phyloP scores from a whole-genome alignment of 139 green algal genomes.

The Desmodesmus armatus region DNA sequence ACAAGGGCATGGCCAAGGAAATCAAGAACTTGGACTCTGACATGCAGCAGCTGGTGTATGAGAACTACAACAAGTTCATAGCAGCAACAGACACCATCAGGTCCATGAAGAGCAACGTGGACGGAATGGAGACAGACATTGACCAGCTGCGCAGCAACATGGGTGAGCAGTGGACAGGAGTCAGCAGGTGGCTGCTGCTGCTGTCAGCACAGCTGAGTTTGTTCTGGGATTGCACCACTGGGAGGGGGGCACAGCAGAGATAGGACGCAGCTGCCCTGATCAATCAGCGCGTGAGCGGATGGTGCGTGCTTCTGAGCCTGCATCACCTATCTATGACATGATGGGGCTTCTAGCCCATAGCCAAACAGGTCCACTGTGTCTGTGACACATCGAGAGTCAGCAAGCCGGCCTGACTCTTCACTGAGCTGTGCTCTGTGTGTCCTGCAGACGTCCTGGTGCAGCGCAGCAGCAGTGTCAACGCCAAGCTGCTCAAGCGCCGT shows the following conservation, averaged over 20 bases:
- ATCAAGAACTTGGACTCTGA: conserved; percentile 94
- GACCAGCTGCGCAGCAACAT: conserved; percentile 70
- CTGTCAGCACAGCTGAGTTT: background rate
- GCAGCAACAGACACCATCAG: conserved; percentile 93
- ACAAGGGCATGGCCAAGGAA: conserved; percentile 85
- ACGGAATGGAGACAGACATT: conserved; percentile 83
- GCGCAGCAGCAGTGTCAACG: conserved; percentile 81
- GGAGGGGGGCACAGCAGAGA: background rate
- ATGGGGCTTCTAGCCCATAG: too few relatives aligned
- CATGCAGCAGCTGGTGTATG: conserved; percentile 98
- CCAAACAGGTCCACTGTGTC: too few relatives aligned
- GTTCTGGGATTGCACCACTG: background rate
- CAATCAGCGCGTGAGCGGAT: too few relatives aligned
- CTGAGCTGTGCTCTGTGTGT: background rate
- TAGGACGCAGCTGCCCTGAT: background rate
- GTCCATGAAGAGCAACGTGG: conserved; percentile 69
- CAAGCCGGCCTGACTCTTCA: too few relatives aligned
- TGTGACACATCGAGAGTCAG: too few relatives aligned
- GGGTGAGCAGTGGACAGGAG: conserved; percentile 50
- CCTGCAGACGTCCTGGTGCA: conserved; percentile 74
- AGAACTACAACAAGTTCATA: conserved; percentile 99
- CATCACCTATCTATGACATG: too few relatives aligned
- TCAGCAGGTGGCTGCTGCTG: background rate
- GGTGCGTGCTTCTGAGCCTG: too few relatives aligned
- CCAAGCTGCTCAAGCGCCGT: conserved; percentile 81